Evolutionary conservation across 106 monocot genomes (phyloP).

Genomic region (Phalaenopsis equestris): DNA sequence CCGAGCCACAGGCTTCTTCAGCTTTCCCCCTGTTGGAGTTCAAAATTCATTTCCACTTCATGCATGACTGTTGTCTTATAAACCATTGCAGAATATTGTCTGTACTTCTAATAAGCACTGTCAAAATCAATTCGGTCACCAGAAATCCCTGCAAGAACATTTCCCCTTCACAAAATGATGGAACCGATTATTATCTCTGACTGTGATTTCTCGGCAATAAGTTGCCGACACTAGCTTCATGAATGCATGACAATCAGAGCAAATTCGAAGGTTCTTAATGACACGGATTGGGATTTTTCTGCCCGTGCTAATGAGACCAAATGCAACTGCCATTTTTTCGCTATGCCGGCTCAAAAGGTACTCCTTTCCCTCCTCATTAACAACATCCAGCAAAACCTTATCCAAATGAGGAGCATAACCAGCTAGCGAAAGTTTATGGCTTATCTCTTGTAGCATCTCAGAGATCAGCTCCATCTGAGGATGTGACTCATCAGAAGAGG

Average conservation of each 20-base stretch:
- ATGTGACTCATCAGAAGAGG: conserved; percentile 23
- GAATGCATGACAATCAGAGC: conserved; percentile 15
- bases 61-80: too few relatives aligned
- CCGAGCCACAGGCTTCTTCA: too few relatives aligned
- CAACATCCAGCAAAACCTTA: conserved; percentile 22
- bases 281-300: conserved; percentile 12
- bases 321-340: conserved; percentile 37
- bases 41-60: too few relatives aligned
- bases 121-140: not conserved
- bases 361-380: conserved; percentile 17
- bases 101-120: too few relatives aligned
- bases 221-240: conserved; percentile 2
- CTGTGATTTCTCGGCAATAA: conserved; percentile 13
- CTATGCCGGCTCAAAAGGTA: conserved; percentile 22
- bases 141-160: conserved; percentile 18
- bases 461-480: conserved; percentile 17
- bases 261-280: conserved; percentile 23
- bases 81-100: too few relatives aligned
- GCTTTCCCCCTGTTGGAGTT: too few relatives aligned
- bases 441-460: conserved; percentile 24
- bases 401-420: conserved; percentile 18
- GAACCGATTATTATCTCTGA: conserved; percentile 21
- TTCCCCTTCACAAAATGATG: conserved; percentile 11
- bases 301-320: conserved; percentile 24
- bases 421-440: conserved; percentile 7